A percentile compares a stretch with the other conserved stretches of the same genome.
Evolutionary conservation across 306 rosid genomes (phyloP).

Genomic region (Vicia villosa): DNA sequence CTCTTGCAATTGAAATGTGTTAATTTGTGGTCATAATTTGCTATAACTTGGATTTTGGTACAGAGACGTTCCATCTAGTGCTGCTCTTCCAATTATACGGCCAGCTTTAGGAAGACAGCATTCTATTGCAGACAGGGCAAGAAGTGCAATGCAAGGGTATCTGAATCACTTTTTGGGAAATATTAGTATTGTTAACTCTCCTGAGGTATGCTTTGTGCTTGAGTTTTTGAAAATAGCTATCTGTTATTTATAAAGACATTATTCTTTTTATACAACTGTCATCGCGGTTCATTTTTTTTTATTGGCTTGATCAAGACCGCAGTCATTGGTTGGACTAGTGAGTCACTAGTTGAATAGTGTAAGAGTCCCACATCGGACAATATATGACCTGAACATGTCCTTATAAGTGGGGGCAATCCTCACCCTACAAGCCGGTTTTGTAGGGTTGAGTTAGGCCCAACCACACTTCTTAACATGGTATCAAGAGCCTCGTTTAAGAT

Average conservation of each 20-base stretch:
- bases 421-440: too few relatives aligned
- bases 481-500: too few relatives aligned
- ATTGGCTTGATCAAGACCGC: neutral
- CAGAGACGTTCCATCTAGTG: constrained; percentile 99
- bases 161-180: constrained; percentile 96
- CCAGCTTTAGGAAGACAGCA: constrained; percentile 95
- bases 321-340: neutral
- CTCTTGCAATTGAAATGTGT: constrained; percentile 18
- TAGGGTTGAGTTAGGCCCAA: too few relatives aligned
- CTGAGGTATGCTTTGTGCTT: constrained; percentile 67
- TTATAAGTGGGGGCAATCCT: too few relatives aligned
- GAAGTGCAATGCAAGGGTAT: constrained; percentile 96
- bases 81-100: constrained; percentile 90
- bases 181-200: constrained; percentile 88
- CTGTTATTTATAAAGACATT: constrained; percentile 17
- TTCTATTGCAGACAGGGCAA: constrained; percentile 89
- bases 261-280: neutral
- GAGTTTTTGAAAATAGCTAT: constrained; percentile 27
- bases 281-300: neutral
- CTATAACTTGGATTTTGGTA: constrained; percentile 43
- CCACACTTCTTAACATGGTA: too few relatives aligned
- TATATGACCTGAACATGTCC: too few relatives aligned
- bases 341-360: constrained; percentile 5
- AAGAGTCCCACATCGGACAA: too few relatives aligned
- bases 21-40: constrained; percentile 35